Evolutionary conservation across 441 rosid genomes (phyloP).

Genomic region (Eruca vesicaria): DNA sequence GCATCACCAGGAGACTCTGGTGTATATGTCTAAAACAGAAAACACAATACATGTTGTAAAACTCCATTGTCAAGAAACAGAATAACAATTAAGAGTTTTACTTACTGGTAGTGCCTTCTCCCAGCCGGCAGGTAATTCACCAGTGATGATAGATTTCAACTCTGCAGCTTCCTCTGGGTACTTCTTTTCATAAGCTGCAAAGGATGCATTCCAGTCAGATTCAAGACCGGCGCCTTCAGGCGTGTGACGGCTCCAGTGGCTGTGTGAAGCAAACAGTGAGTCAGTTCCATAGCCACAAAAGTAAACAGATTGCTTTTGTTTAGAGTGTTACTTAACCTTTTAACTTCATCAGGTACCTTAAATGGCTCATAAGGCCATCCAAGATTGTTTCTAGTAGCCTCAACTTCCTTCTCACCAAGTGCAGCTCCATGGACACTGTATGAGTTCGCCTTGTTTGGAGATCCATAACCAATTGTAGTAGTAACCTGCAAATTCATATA

Average conservation of each 20-base stretch:
- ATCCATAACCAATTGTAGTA: conserved; percentile 59
- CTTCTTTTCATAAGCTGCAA: conserved; percentile 88
- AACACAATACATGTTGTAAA: neutral
- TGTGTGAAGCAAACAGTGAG: conserved; percentile 25
- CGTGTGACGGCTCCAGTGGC: conserved; percentile 97
- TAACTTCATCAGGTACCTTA: conserved; percentile 59
- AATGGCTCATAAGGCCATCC: conserved; percentile 63
- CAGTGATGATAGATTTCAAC: conserved; percentile 71
- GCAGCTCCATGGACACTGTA: conserved; percentile 68
- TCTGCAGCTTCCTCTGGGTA: conserved; percentile 94
- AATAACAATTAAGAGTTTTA: conserved; percentile 24
- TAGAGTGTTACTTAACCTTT: conserved; percentile 37
- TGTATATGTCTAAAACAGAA: conserved; percentile 44
- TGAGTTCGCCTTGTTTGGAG: conserved; percentile 62
- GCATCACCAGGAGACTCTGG: conserved; percentile 60
- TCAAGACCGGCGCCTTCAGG: conserved; percentile 79
- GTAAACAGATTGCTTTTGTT: neutral
- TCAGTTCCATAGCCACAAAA: conserved; percentile 5
- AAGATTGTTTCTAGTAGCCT: conserved; percentile 61
- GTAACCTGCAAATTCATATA: conserved; percentile 42
- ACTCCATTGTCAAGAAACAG: neutral
- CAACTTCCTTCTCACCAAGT: conserved; percentile 60
- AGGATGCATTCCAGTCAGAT: conserved; percentile 89
- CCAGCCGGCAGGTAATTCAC: conserved; percentile 95
- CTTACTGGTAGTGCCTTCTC: conserved; percentile 98